Conservation (phyloP, 305 asterid genomes). For the Fraxinus baroniana region DNA sequence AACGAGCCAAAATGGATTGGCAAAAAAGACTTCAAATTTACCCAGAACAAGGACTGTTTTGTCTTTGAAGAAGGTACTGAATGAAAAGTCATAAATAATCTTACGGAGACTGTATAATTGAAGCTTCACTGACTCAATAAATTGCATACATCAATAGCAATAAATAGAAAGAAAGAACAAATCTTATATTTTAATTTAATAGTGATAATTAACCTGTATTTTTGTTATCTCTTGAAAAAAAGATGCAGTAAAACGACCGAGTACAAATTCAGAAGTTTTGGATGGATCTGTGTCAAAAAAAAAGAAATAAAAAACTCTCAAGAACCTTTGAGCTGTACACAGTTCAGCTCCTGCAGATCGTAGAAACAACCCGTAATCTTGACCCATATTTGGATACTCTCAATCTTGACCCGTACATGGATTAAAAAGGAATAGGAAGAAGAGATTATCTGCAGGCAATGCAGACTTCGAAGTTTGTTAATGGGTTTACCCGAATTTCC, state of each 20-base stretch:
- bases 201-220: background rate
- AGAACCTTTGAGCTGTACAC: background rate
- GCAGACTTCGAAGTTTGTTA: background rate
- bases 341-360: constrained; percentile 6
- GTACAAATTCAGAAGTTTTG: constrained; percentile 22
- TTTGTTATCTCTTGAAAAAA: background rate
- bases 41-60: background rate
- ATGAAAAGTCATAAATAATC: background rate
- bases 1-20: background rate
- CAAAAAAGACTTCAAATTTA: background rate
- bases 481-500: constrained; percentile 17
- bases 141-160: background rate
- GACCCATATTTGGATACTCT: background rate
- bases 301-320: background rate
- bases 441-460: background rate
- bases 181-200: background rate
- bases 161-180: background rate
- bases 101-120: background rate
- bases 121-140: background rate
- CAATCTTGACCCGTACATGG: constrained; percentile 23
- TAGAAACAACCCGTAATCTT: background rate
- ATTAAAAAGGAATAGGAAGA: background rate
- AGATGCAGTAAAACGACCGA: constrained; percentile 25
- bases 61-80: background rate
- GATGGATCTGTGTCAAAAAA: constrained; percentile 21